A percentile compares a stretch with the other conserved stretches of the same genome.
phyloP scores from a whole-genome alignment of 208 protist species.

The Acanthamoeba castellanii region DNA sequence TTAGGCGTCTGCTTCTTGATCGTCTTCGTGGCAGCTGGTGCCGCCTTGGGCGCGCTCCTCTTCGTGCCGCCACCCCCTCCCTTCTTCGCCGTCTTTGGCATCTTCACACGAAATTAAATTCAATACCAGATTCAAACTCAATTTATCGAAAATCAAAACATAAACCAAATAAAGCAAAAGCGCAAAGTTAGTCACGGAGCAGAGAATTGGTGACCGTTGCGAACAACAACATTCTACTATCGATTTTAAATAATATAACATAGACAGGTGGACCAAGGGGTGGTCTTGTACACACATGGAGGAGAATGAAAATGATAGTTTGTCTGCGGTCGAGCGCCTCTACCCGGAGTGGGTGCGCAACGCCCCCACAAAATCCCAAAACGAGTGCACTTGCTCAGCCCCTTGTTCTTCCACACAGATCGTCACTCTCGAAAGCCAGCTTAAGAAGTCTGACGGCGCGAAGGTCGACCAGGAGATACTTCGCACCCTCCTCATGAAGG shows the following conservation, averaged over 20 bases:
- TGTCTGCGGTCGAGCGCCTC: not conserved
- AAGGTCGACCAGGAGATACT: slow-evolving; percentile 1
- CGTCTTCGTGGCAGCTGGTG: not conserved
- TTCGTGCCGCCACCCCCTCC: not conserved
- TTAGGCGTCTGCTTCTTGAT: not conserved
- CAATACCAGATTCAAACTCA: no score
- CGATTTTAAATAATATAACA: no score
- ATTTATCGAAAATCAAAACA: no score
- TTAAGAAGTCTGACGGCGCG: not conserved
- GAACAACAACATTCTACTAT: no score
- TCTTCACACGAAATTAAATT: no score
- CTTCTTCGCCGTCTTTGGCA: no score
- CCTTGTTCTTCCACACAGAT: not conserved
- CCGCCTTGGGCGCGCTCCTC: not conserved
- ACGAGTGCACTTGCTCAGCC: no score
- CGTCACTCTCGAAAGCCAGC: not conserved
- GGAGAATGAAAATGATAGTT: not conserved
- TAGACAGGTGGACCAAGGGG: no score
- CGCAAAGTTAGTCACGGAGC: no score
- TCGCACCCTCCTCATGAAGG: not conserved
- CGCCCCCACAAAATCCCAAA: no score
- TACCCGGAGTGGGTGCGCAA: not conserved
- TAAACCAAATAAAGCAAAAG: no score
- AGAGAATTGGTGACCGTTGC: no score
- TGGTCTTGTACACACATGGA: not conserved